These are phyloP conservation scores for Turnera subulata DNA, from an alignment of 345 rosid species.

Conservation along the genomic window DNA sequence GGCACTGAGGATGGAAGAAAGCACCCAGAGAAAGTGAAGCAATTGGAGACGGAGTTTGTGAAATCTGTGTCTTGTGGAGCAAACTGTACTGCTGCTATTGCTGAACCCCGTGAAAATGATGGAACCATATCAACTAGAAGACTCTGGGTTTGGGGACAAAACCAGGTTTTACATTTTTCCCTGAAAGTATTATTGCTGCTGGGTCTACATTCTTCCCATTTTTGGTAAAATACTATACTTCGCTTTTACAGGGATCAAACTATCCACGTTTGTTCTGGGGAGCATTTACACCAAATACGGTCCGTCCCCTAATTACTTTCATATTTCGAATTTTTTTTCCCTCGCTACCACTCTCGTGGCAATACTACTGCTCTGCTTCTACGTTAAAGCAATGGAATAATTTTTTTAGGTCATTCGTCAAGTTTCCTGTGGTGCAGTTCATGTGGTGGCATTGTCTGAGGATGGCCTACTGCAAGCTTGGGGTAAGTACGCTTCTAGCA, in stretches of 20 bases:
- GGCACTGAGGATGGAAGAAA: constrained; percentile 85
- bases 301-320: constrained; percentile 1
- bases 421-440: constrained; percentile 93
- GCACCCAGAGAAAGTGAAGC: constrained; percentile 73
- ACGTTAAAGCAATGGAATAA: neutral
- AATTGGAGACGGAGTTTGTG: constrained; percentile 76
- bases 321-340: too few species aligned
- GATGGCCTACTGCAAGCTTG: constrained; percentile 87
- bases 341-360: too few species aligned
- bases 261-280: constrained; percentile 84
- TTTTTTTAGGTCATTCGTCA: constrained; percentile 53
- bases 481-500: constrained; percentile 45
- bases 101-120: constrained; percentile 70
- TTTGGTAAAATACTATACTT: constrained; percentile 4
- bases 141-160: constrained; percentile 99
- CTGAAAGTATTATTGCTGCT: neutral
- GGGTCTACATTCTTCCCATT: neutral
- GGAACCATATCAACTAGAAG: constrained; percentile 61
- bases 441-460: constrained; percentile 86
- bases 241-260: constrained; percentile 68
- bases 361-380: too few species aligned
- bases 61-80: constrained; percentile 93
- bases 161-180: constrained; percentile 49
- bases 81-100: constrained; percentile 86
- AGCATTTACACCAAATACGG: constrained; percentile 66